Evolutionary conservation across 345 rosid species (phyloP), one percentile per base, ranked within the genome.

Genomic region (Eucalyptus caleyi): DNA sequence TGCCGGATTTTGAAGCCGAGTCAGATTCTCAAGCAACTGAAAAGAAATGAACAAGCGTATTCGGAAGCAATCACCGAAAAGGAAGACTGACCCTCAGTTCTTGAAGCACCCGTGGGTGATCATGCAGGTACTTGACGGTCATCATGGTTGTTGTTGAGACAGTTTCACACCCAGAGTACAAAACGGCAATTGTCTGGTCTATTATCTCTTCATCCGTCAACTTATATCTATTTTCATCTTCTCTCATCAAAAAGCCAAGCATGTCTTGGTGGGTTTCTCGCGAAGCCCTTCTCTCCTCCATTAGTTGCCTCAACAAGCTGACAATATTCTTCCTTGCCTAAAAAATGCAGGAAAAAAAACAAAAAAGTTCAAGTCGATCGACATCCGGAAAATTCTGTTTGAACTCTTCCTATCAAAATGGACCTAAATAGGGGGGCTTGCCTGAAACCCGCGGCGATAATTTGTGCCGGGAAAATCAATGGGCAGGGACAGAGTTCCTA

Each of bases 401-500:
- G 16, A 40, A 40, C 27, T 77, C 27, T 40, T 40, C 85, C 47
- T 3, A 80, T 49, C 49, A 50, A 16, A 80, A 77, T 50, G 45
- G 59, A 51, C 19, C 34, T 37, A 21, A 45, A 53, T 19, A 30
- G 44, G 77, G 51, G 50, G 26, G 34, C 50, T 47, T 92, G 95
- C 99, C 97, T 94, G 96, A 87, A 95, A 87, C 27, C 99, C 99
- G 2, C 92, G 93, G 16, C 91, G 93, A 88, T 97, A 97, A 88
- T 94, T 94, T 30, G 99, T 95, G 86, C 98, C 97, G 3, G 99
- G 99, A 44, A 96, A 92, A 91, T 95, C 92, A 24, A 96, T 93
- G 6, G 99, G 99, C 89, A 97, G 90, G 9, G 99, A 96, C 50
- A 97, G 50, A 19, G 99, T 94, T 72, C 99, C 99, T n/a, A 94